phyloP scores from a whole-genome alignment of 306 rosid genomes.

The Rosa multiflora region DNA sequence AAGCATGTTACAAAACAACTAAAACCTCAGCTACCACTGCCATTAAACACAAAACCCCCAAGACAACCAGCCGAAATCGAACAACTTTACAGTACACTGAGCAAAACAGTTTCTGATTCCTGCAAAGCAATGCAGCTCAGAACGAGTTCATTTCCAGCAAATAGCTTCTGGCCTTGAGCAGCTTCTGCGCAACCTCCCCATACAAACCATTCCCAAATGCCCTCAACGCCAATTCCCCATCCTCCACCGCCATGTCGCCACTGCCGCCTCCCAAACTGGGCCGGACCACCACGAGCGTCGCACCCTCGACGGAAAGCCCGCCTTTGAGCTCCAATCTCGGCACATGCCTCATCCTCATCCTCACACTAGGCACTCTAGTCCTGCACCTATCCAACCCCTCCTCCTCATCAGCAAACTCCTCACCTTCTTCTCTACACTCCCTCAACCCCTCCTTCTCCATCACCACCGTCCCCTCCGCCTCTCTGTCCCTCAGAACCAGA shows the following conservation, averaged over 20 bases:
- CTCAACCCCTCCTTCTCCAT: constrained; percentile 33
- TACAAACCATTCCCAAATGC: constrained; percentile 36
- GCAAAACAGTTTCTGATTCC: neutral
- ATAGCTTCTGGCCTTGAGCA: constrained; percentile 37
- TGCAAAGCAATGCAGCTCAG: constrained; percentile 1
- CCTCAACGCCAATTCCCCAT: constrained; percentile 30
- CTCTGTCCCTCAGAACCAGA: constrained; percentile 36
- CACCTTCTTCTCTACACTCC: constrained; percentile 22
- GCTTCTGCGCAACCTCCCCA: constrained; percentile 32
- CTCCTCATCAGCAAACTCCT: neutral
- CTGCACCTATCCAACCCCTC: constrained; percentile 24
- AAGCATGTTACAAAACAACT: constrained; percentile 2
- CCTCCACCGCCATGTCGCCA: constrained; percentile 28
- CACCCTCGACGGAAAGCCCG: constrained; percentile 37
- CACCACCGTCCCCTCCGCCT: constrained; percentile 45
- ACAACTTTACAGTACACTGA: neutral
- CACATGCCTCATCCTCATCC: constrained; percentile 45
- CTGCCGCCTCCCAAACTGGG: constrained; percentile 15
- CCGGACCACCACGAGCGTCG: constrained; percentile 49
- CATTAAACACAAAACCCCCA: neutral
- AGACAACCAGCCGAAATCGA: neutral
- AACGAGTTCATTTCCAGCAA: constrained; percentile 48
- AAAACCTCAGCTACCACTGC: constrained; percentile 1
- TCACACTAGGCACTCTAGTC: constrained; percentile 45
- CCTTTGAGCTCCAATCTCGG: constrained; percentile 30